Evolutionary conservation across 2,329 filamentous ascomycete species (phyloP), one percentile per base, ranked within the genome.

Genomic region (Xylariaceae sp.): DNA sequence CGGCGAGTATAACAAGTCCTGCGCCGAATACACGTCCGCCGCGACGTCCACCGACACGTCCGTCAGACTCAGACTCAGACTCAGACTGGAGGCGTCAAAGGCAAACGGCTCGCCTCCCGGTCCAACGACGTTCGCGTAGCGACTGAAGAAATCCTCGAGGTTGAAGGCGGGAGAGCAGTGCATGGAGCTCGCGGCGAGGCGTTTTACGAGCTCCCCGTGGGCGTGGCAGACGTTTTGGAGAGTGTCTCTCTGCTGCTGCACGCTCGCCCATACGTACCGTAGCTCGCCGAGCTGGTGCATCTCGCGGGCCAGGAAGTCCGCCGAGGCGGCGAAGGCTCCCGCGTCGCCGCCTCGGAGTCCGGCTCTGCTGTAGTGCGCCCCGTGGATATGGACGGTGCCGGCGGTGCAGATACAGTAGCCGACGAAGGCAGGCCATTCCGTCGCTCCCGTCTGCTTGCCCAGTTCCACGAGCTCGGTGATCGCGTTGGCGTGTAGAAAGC

Each of bases 381-480:
- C 90, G 65, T 95, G 90, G 7, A 95, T 85, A 66, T 95, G 90
- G 1, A 95, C 89, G 0, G 90, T 95, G 3, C 88, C 90, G 2
- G 90, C 90, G 2, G 89, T 92, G 70, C 85, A 89, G 47, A 95
- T 84, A 66, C 89, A 94, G 68, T 92, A 95, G 5, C 89, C 88
- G 2, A 94, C 86, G 66, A 95, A 91, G 0, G 86, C 85, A 0
- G 90, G 88, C 89, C 89, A 95, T 69, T 94, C 89, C 27, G 91
- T 83, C 2, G 86, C 81, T 1, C 83, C 80, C 1, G 85, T 84
- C 60, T 87, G 86, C 59, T 86, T 86, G 1, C 88, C 88, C 12
- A 91, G 80, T 66, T 92, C 87, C 3, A 91, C 85, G 2, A 95
- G 74, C 65, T 95, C 89, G 1, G 88, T 85, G 50, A 95, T 91